Percentiles rank a stretch among this genome's conserved stretches.
These are phyloP conservation scores for Metschnikowia proteae DNA, from an alignment of 805 yeast species.

Conservation along the genomic window DNA sequence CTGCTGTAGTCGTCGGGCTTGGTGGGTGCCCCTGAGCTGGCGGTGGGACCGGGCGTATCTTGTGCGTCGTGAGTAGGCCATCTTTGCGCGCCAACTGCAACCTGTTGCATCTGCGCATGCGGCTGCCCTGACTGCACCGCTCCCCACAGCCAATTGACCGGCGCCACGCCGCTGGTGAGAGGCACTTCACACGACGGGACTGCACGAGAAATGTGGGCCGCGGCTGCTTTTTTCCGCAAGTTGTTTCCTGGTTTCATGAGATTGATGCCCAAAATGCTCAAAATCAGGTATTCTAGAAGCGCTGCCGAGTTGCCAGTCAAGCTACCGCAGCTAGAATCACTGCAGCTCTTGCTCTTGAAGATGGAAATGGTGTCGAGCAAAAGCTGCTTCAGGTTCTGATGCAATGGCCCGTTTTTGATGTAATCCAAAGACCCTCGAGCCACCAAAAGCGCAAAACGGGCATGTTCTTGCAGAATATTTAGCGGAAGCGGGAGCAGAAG, in stretches of 20 bases:
- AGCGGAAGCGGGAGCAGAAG: slow-evolving; percentile 59
- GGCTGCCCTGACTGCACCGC: background rate
- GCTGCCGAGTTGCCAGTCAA: slow-evolving; percentile 54
- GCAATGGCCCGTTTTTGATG: slow-evolving; percentile 76
- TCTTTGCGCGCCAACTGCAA: background rate
- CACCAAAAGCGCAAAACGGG: slow-evolving; percentile 59
- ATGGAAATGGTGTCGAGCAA: slow-evolving; percentile 48
- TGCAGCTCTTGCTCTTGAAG: slow-evolving; percentile 47
- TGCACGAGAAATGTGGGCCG: slow-evolving; percentile 1
- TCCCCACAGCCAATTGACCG: background rate
- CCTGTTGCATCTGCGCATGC: background rate
- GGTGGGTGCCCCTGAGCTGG: background rate
- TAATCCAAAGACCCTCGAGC: slow-evolving; percentile 79
- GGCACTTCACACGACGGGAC: background rate
- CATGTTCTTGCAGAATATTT: slow-evolving; percentile 58
- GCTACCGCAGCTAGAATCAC: slow-evolving; percentile 54
- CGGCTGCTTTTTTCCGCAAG: slow-evolving; percentile 8
- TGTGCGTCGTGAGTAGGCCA: background rate
- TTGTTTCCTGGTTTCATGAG: slow-evolving; percentile 18
- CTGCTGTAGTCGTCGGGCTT: slow-evolving; percentile 14
- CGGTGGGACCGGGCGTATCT: background rate
- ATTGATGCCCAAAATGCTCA: slow-evolving; percentile 57
- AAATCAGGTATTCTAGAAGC: slow-evolving; percentile 55
- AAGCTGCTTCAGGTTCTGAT: slow-evolving; percentile 62
- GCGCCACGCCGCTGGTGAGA: background rate